Conservation (phyloP, 768 basidiomycete species). For the Trametes maxima region DNA sequence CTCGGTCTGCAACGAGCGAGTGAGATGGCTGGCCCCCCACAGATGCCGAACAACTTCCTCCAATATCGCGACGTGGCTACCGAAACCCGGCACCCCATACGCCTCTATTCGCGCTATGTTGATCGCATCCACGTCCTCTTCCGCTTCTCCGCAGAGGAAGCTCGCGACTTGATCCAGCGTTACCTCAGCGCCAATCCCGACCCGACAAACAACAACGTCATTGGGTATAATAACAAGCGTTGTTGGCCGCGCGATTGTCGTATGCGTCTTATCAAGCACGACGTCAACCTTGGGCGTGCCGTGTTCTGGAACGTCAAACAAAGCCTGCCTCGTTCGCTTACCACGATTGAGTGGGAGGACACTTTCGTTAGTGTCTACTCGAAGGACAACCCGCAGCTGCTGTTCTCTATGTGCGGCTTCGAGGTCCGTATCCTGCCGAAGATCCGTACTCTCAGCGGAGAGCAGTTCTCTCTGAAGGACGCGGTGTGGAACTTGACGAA, state of each 20-base stretch:
- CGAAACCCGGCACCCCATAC: constrained; percentile 97
- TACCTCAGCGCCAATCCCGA: constrained; percentile 98
- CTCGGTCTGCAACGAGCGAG: constrained; percentile 97
- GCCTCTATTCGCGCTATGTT: constrained; percentile 95
- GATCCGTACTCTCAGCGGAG: constrained; percentile 92
- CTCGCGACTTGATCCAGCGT: constrained; percentile 95
- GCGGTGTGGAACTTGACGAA: constrained; percentile 97
- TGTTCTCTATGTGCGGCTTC: constrained; percentile 99
- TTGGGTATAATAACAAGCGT: constrained; percentile 98
- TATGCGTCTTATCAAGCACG: constrained; percentile 99
- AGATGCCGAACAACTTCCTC: constrained; percentile 97
- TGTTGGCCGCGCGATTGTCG: constrained; percentile 99
- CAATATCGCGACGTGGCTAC: constrained; percentile 95
- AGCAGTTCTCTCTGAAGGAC: constrained; percentile 96
- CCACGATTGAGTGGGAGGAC: constrained; percentile 99
- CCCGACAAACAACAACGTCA: constrained; percentile 98
- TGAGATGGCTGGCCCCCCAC: constrained; percentile 98
- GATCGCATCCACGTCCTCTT: constrained; percentile 95
- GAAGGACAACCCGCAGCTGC: constrained; percentile 93
- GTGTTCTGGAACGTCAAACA: constrained; percentile 99
- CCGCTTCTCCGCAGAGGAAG: constrained; percentile 97
- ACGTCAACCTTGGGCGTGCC: constrained; percentile 96
- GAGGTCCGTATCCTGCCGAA: constrained; percentile 97
- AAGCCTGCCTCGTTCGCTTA: constrained; percentile 90
- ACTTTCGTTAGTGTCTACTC: constrained; percentile 97